phyloP scores from a whole-genome alignment of 257 asterid species.

The Haberlea rhodopensis region DNA sequence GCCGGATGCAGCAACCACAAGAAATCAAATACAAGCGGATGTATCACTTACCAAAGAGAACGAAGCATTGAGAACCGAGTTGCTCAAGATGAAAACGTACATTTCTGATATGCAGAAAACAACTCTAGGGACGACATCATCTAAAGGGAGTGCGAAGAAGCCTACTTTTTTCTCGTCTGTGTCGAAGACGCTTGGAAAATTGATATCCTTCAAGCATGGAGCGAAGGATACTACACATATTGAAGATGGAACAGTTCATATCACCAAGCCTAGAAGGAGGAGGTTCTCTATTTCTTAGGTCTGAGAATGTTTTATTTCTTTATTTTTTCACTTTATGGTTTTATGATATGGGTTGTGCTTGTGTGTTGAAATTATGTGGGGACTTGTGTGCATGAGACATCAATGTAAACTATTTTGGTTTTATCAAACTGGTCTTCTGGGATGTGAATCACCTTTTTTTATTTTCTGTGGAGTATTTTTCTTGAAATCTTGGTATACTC shows the following conservation, averaged over 20 bases:
- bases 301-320: background rate
- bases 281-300: slow-evolving; percentile 81
- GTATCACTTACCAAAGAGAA: slow-evolving; percentile 70
- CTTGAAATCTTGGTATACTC: too few species aligned
- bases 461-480: too few species aligned
- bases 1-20: slow-evolving; percentile 50
- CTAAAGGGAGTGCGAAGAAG: slow-evolving; percentile 39
- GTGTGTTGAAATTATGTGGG: background rate
- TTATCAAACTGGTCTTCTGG: too few species aligned
- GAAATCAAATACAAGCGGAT: slow-evolving; percentile 69
- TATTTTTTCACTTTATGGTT: background rate
- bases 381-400: background rate
- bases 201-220: slow-evolving; percentile 84
- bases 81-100: slow-evolving; percentile 85
- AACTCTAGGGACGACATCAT: slow-evolving; percentile 40
- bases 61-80: slow-evolving; percentile 71
- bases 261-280: slow-evolving; percentile 84
- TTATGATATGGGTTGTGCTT: background rate
- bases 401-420: background rate
- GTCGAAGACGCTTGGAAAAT: slow-evolving; percentile 72
- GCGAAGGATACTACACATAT: slow-evolving; percentile 73
- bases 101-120: slow-evolving; percentile 56
- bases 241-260: slow-evolving; percentile 57
- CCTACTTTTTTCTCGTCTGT: slow-evolving; percentile 72
- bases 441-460: too few species aligned